Evolutionary conservation across 179 eudicot species (phyloP), one percentile per base, ranked within the genome.

Genomic region (Dionaea muscipula): DNA sequence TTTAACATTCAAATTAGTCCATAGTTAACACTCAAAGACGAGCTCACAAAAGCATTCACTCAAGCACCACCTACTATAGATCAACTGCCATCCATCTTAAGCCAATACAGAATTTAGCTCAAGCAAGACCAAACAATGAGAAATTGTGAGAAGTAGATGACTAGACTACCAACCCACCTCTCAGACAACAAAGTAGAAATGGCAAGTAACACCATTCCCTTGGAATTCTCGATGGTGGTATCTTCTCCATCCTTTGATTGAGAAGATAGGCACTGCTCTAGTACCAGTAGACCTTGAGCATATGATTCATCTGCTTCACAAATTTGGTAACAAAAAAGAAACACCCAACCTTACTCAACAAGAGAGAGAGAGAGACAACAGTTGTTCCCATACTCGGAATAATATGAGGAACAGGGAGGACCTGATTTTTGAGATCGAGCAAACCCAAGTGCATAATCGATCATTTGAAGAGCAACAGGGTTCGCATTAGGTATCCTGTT

Each of bases 231-330:
- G 61, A 78, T 73, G 2, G 65, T 58, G 20, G 73, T 76, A 58
- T 62, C 80, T 7, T 68, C 53, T 55, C 67, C 76, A 47, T 65
- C 64, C 58, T 65, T 66, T 23, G 74, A 72, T 57, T 71, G 79
- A 65, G 71, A 69, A 19, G 76, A 67, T 47, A 84, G 63, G 39
- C 98, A 83, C 73, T 91, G 98, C 52, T 91, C 94, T 52, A 91
- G 68, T 37, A 91, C 76, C 61, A 87, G 73, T 27, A 73, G 64
- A 58, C 81, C 94, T 77, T 72, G 72, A 46, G 76, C 73, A 24
- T 80, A 87, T 14, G 95, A 82, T 55, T 82, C 95, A 63, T 91
- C 98, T 84, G 66, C 78, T 69, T 21, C 53, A 35, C 55, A 47
- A 57, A 28, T 48, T 25, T 19, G 24, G 13, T 28, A 33, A 40